A percentile compares a stretch with the other conserved stretches of the same genome.
Evolutionary conservation across 192 early-diverging fungal genomes (phyloP).

Genomic region (Backusella tarrabulga): DNA sequence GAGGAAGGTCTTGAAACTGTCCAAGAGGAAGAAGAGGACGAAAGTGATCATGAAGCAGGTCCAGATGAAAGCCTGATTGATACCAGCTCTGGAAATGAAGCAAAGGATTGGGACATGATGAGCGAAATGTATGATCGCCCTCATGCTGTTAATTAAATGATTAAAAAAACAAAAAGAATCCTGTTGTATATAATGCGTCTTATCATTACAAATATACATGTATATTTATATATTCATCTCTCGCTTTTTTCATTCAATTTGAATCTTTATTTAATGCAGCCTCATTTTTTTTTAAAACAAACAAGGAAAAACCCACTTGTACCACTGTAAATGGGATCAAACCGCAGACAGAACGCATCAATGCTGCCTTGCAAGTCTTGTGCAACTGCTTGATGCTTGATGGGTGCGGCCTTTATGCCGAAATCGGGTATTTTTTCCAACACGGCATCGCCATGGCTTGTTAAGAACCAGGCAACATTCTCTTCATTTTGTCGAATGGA

Average conservation of each 20-base stretch:
- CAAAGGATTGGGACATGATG: constrained; percentile 34
- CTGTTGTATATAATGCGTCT: not conserved
- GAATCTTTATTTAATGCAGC: not conserved
- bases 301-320: constrained; percentile 85
- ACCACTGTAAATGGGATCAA: constrained; percentile 61
- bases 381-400: constrained; percentile 16
- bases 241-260: not conserved
- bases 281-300: constrained; percentile 59
- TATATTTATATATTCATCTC: not conserved
- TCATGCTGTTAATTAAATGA: not conserved
- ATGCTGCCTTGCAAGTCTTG: constrained; percentile 22
- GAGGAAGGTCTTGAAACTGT: not conserved
- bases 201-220: not conserved
- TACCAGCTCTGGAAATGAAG: not conserved
- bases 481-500: constrained; percentile 84
- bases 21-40: not conserved
- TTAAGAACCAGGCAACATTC: constrained; percentile 79
- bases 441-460: constrained; percentile 35
- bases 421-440: constrained; percentile 56
- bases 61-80: not conserved
- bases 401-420: constrained; percentile 21
- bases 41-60: not conserved
- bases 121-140: constrained; percentile 36
- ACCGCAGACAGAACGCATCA: constrained; percentile 52
- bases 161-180: not conserved